Conservation (phyloP, 2,329 filamentous ascomycete species). For the Venturia asperata region DNA sequence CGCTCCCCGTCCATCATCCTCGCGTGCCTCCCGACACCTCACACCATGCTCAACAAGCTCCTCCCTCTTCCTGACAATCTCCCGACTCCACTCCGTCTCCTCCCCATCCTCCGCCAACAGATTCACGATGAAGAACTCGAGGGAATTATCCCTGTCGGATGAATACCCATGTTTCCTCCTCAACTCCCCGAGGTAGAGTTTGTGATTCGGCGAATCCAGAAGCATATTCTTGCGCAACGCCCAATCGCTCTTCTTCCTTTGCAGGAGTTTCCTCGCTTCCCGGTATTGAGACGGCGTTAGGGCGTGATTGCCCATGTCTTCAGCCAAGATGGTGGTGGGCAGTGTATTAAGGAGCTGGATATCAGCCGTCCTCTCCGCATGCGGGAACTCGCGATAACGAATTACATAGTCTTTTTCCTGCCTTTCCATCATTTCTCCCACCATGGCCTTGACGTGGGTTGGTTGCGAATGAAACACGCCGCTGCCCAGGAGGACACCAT, state of each 20-base stretch:
- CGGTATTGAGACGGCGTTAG: not conserved
- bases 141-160: not conserved
- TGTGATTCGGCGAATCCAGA: not conserved
- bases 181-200: not conserved
- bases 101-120: not conserved
- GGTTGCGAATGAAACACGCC: not conserved
- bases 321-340: not conserved
- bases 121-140: not conserved
- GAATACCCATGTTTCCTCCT: not conserved
- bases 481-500: not conserved
- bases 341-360: not conserved
- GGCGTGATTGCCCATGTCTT: too few species aligned
- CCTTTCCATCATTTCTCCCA: not conserved
- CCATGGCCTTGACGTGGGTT: not conserved
- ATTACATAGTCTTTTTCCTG: not conserved
- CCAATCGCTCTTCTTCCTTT: not conserved
- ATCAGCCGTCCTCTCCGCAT: not conserved
- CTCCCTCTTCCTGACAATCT: not conserved
- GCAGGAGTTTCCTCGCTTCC: not conserved
- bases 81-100: not conserved
- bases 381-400: not conserved
- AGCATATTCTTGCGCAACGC: not conserved
- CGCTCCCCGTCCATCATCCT: not conserved
- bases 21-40: not conserved
- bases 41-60: not conserved